phyloP scores from a whole-genome alignment of 192 early-diverging fungal genomes.

The Funneliformis mosseae region DNA sequence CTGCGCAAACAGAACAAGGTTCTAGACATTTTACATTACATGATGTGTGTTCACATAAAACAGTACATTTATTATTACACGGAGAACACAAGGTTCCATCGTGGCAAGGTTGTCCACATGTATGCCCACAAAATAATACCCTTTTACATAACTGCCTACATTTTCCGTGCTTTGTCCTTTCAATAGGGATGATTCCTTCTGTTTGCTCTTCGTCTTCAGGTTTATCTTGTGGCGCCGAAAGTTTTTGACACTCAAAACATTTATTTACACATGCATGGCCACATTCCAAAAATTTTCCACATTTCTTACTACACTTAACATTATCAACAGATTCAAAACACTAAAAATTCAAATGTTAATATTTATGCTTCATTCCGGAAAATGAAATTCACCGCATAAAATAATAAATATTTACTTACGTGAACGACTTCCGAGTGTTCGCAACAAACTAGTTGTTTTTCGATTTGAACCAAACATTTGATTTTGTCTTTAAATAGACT shows the following conservation, averaged over 20 bases:
- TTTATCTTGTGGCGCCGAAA: not conserved
- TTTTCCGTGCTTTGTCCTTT: constrained; percentile 1
- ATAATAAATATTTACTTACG: not conserved
- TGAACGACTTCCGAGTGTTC: constrained; percentile 40
- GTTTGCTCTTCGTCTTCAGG: constrained; percentile 6
- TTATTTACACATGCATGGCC: constrained; percentile 42
- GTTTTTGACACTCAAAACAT: constrained; percentile 46
- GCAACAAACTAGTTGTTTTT: constrained; percentile 40
- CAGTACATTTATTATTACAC: constrained; percentile 43
- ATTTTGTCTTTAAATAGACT: too few species aligned
- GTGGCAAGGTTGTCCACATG: constrained; percentile 5
- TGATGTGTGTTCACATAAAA: constrained; percentile 44
- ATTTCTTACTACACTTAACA: constrained; percentile 37
- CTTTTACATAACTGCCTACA: constrained; percentile 38
- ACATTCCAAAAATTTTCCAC: constrained; percentile 38
- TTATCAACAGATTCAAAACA: constrained; percentile 31
- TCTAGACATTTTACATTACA: constrained; percentile 45
- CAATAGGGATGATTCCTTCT: constrained; percentile 16
- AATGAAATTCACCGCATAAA: not conserved
- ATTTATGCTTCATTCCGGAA: too few species aligned
- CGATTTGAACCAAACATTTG: constrained; percentile 33
- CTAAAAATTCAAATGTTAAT: not conserved
- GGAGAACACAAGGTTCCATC: constrained; percentile 36
- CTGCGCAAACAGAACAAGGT: constrained; percentile 50
- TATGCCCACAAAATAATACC: too few species aligned